These are phyloP conservation scores for Penicillium sp. DNA, from an alignment of 2,329 filamentous ascomycete species.

Conservation along the genomic window DNA sequence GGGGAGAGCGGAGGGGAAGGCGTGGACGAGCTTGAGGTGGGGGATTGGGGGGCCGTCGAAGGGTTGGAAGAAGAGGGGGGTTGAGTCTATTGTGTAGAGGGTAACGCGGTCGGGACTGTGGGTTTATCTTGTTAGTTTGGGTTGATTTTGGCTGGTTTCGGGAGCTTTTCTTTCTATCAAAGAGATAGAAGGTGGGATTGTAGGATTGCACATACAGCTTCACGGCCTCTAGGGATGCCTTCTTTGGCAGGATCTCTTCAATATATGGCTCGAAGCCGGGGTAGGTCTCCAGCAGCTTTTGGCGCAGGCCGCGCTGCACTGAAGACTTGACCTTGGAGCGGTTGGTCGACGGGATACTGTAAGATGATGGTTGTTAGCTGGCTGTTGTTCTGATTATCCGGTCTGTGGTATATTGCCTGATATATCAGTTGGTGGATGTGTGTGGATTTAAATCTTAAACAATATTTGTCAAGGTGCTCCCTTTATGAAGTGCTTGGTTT, in stretches of 20 bases:
- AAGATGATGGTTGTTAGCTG: not conserved
- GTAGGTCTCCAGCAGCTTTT: conserved; percentile 79
- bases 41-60: conserved; percentile 75
- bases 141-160: not conserved
- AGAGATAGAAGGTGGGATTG: not conserved
- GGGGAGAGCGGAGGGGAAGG: conserved; percentile 81
- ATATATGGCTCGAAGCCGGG: conserved; percentile 83
- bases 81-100: conserved; percentile 77
- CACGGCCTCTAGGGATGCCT: conserved; percentile 82
- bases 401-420: not conserved
- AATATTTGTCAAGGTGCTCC: not conserved
- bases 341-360: conserved; percentile 70
- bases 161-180: not conserved
- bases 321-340: conserved; percentile 98
- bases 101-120: conserved; percentile 76
- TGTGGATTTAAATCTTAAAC: not conserved
- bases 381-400: not conserved
- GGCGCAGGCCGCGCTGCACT: conserved; percentile 81
- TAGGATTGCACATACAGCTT: conserved; percentile 64
- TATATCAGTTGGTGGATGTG: not conserved
- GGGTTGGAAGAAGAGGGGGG: conserved; percentile 89
- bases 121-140: not conserved
- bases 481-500: not conserved
- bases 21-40: conserved; percentile 85
- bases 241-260: conserved; percentile 94